Conservation (phyloP, 768 basidiomycete species). For the Naganishia kalamii region DNA sequence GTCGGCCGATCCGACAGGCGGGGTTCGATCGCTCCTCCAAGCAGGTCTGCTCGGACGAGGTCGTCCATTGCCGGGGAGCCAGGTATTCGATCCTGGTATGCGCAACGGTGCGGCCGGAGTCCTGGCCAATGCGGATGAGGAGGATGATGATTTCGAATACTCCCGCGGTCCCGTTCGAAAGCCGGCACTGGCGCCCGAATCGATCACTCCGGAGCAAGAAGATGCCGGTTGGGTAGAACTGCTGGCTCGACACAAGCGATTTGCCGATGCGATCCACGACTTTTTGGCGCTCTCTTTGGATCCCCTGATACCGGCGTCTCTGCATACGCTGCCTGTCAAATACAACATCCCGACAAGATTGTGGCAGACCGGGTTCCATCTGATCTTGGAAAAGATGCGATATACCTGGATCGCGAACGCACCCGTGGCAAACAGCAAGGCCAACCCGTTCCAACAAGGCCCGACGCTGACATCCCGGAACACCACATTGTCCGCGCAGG, state of each 20-base stretch:
- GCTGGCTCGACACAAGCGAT: constrained; percentile 71
- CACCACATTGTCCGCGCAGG: constrained; percentile 47
- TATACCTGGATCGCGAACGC: constrained; percentile 64
- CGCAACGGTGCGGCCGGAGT: constrained; percentile 24
- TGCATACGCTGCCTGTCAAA: constrained; percentile 81
- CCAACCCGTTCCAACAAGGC: constrained; percentile 2
- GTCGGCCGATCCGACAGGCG: constrained; percentile 50
- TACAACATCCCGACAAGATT: constrained; percentile 92
- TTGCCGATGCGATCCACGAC: constrained; percentile 84
- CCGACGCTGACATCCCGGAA: constrained; percentile 6
- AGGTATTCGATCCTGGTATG: constrained; percentile 24
- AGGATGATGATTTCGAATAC: constrained; percentile 19
- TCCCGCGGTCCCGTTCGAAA: constrained; percentile 9
- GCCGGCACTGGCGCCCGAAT: constrained; percentile 1
- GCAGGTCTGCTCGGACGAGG: constrained; percentile 47
- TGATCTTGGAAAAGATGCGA: constrained; percentile 80
- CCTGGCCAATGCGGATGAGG: constrained; percentile 13
- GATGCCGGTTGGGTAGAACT: constrained; percentile 49
- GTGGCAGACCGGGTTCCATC: constrained; percentile 87
- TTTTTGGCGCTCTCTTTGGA: constrained; percentile 78
- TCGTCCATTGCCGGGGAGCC: constrained; percentile 25
- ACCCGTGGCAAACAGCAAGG: constrained; percentile 26
- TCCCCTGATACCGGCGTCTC: constrained; percentile 76
- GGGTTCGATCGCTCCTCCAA: constrained; percentile 31
- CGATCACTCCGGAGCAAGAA: constrained; percentile 21